Percentiles rank a stretch among this genome's conserved stretches.
These are phyloP conservation scores for Coniella vitis DNA, from an alignment of 2,329 filamentous ascomycete genomes.

Conservation along the genomic window DNA sequence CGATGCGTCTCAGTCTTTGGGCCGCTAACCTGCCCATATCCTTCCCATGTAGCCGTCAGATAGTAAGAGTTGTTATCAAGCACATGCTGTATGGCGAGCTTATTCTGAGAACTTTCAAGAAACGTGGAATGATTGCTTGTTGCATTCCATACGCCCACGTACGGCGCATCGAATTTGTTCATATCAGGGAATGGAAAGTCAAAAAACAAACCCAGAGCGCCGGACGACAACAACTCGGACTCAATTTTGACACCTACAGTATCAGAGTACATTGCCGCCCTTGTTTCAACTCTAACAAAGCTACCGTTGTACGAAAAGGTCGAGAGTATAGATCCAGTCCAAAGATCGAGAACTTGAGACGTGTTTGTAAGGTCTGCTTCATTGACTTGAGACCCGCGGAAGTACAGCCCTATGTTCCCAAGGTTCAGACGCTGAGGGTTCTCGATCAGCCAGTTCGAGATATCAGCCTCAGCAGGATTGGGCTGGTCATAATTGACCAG, in stretches of 20 bases:
- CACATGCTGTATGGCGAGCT: constrained; percentile 35
- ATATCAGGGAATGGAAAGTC: constrained; percentile 44
- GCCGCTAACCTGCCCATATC: constrained; percentile 26
- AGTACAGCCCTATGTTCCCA: constrained; percentile 40
- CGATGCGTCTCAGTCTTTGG: constrained; percentile 33
- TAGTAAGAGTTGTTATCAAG: constrained; percentile 37
- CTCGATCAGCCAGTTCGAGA: constrained; percentile 36
- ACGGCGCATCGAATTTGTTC: constrained; percentile 49
- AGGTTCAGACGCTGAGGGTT: constrained; percentile 48
- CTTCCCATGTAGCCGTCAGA: constrained; percentile 32
- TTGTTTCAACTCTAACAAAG: constrained; percentile 35
- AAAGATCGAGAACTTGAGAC: constrained; percentile 40
- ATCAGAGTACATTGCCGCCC: constrained; percentile 38
- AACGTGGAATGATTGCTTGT: constrained; percentile 37
- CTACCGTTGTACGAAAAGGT: constrained; percentile 35
- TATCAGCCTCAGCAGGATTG: constrained; percentile 33
- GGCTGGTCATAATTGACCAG: constrained; percentile 36
- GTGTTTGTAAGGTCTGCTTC: constrained; percentile 34
- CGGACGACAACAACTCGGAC: constrained; percentile 32
- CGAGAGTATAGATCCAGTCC: constrained; percentile 37
- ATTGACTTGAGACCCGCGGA: constrained; percentile 30
- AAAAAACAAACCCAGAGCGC: constrained; percentile 39
- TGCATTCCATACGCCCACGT: constrained; percentile 44
- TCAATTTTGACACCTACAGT: constrained; percentile 36
- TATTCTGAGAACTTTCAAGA: constrained; percentile 22